Percentiles rank a stretch among this genome's conserved stretches.
Conservation (phyloP, 2,329 filamentous ascomycete genomes). For the Penicillium concentricum region DNA sequence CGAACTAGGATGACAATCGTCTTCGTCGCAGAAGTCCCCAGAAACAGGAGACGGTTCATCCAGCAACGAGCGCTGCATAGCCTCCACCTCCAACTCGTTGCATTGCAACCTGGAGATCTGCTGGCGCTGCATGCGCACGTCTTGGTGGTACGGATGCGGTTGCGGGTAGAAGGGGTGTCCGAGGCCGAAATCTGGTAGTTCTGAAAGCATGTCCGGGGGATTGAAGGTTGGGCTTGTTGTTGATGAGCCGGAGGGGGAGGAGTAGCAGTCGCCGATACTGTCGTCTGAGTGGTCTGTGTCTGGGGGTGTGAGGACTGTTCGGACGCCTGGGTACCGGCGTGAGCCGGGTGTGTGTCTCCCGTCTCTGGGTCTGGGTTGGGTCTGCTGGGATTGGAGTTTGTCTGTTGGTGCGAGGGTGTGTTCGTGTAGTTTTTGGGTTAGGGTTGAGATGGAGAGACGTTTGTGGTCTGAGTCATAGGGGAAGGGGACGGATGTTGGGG, state of each 20-base stretch:
- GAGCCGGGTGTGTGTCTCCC: conserved; percentile 6
- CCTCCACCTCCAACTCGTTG: conserved; percentile 36
- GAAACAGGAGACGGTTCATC: neutral
- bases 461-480: conserved; percentile 34
- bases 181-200: neutral
- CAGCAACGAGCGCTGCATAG: conserved; percentile 21
- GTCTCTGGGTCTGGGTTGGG: neutral
- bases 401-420: conserved; percentile 34
- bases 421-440: conserved; percentile 43
- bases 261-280: conserved; percentile 43
- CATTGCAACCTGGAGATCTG: conserved; percentile 43
- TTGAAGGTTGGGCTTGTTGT: conserved; percentile 32
- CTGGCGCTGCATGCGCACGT: conserved; percentile 39
- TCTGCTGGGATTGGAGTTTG: conserved; percentile 4
- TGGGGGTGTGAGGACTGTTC: conserved; percentile 34
- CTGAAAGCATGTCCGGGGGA: conserved; percentile 23
- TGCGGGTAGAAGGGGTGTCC: neutral
- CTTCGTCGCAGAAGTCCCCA: conserved; percentile 16
- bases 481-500: conserved; percentile 46
- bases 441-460: conserved; percentile 40
- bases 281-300: conserved; percentile 37
- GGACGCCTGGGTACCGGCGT: neutral
- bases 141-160: conserved; percentile 12
- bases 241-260: conserved; percentile 56
- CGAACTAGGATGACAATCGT: conserved; percentile 41